Percentiles rank a stretch among this genome's conserved stretches.
These are phyloP conservation scores for Stagonosporopsis rhizophila DNA, from an alignment of 2,329 filamentous ascomycete species.

Conservation along the genomic window DNA sequence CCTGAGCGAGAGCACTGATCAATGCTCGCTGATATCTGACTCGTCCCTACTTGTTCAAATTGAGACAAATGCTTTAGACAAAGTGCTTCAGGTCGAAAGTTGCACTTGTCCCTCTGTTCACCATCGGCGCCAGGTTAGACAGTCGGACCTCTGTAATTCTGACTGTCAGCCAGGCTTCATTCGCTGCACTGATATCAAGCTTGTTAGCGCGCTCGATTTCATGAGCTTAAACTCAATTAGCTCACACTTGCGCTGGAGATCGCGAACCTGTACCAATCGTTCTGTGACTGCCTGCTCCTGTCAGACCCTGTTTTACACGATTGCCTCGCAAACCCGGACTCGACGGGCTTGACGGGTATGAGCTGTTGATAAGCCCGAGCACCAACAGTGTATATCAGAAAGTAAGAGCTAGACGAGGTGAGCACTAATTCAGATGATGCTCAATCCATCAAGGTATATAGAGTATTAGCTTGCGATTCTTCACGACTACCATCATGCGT, in stretches of 20 bases:
- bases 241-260: slow-evolving; percentile 1
- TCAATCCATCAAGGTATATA: neutral
- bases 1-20: neutral
- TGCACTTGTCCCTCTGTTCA: neutral
- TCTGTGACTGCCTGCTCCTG: neutral
- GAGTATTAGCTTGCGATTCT: neutral
- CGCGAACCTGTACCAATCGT: neutral
- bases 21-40: neutral
- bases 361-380: neutral
- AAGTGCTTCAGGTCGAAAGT: neutral
- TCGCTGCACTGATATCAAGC: slow-evolving; percentile 1
- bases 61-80: neutral
- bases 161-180: neutral
- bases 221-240: slow-evolving; percentile 9
- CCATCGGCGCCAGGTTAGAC: neutral
- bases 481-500: slow-evolving; percentile 29
- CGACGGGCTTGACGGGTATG: slow-evolving; percentile 1
- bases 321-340: neutral
- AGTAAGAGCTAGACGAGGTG: neutral
- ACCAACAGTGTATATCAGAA: neutral
- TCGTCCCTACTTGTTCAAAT: neutral
- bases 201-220: neutral
- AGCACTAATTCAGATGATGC: neutral
- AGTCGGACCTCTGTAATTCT: neutral
- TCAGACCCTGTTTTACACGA: neutral